Base-by-base conservation (phyloP, 345 rosid genomes). In the Rhizophora mangle region DNA sequence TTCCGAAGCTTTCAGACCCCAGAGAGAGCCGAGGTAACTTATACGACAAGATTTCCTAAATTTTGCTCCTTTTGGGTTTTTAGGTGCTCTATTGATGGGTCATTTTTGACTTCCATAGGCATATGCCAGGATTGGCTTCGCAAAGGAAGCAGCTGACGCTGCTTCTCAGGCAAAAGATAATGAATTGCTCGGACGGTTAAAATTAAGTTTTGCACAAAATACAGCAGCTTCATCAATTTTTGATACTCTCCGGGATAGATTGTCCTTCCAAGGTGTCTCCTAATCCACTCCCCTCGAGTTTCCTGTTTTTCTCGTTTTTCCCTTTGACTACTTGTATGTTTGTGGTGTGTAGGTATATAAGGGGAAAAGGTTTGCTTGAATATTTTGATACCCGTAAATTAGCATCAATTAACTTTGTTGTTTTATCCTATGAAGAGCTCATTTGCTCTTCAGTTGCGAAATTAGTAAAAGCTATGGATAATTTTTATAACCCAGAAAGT, bases 141-240 rank as follows among this genome's bases (percentile, higher is more conserved):
- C 96, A 4, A 92, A 95, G 81, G 99, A 95, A 83, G 97, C 98
- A 19, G 98, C 96, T 19, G 97, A 91, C 74, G 96, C 96, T 68
- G 99, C 99, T 15, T 87, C 95, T 68, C 97, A 88, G 72, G 93
- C 97, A 34, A 88, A 89, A 75, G 97, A 95, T 72, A 96, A 96
- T 0, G 99, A 92, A 78, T 81, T 95, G 83, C 88, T 95, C 32
- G 96, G 90, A 60, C 85, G 96, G 78, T 75, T 95, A 80, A 88
- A 84, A 75, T 72, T 82, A 75, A 95, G 96, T 26, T 92, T 95
- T 72, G 69, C 93, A 49, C 99, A 92, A 71, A 95, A 92, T 72
- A 82, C 93, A 26, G 85, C 93, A 22, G 93, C 91, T 36, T 82
- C 96, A 1, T 88, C 97, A 61, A 85, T 95, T 55, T 92, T 95